Percentiles rank a stretch among this genome's conserved stretches.
phyloP scores from a whole-genome alignment of 768 basidiomycete species.

The Coprinopsis sp. region DNA sequence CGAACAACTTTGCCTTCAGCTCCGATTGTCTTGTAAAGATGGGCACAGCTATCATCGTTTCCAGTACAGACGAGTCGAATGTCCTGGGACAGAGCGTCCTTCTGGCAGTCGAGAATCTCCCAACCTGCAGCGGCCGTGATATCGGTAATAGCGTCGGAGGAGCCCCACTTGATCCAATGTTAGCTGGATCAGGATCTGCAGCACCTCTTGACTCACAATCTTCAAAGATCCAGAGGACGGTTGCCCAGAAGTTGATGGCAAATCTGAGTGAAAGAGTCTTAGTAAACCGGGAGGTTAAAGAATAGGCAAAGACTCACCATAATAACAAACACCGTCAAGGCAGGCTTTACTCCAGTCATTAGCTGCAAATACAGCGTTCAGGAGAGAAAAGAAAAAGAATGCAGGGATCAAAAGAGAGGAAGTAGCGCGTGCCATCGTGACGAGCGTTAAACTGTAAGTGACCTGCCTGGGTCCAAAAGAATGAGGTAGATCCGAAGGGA shows the following conservation, averaged over 20 bases:
- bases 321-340: conserved; percentile 34
- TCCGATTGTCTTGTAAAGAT: conserved; percentile 5
- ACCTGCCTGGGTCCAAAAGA: conserved; percentile 3
- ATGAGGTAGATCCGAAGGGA: neutral
- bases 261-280: neutral
- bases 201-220: neutral
- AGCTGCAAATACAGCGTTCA: conserved; percentile 18
- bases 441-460: neutral
- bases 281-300: neutral
- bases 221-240: conserved; percentile 2
- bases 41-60: conserved; percentile 1
- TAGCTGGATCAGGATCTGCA: neutral
- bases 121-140: conserved; percentile 9
- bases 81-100: conserved; percentile 1
- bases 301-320: conserved; percentile 19
- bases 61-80: conserved; percentile 6
- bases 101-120: conserved; percentile 8
- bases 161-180: neutral
- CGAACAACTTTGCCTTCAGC: conserved; percentile 1
- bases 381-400: neutral
- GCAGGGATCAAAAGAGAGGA: neutral
- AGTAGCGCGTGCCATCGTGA: no score
- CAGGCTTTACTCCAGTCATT: conserved; percentile 43
- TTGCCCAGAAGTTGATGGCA: neutral
- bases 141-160: conserved; percentile 5